Base-by-base conservation (phyloP, 371 early-diverging fungal species). In the Actinomortierella ambigua region DNA sequence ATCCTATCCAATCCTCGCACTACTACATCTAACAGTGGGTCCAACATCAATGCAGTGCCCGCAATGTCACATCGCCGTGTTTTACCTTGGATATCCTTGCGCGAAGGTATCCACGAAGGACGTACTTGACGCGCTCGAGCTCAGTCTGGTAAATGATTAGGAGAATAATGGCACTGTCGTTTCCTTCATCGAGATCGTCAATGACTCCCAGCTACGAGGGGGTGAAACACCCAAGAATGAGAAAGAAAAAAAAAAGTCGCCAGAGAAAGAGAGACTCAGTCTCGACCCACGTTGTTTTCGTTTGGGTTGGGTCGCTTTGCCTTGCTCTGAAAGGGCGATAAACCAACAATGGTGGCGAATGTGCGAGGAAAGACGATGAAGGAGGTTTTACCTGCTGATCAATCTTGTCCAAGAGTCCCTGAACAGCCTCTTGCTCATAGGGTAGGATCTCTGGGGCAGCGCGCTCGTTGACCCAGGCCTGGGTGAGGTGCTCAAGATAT, bases 391-490 rank as follows among this genome's bases (percentile, higher is more conserved):
- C 86, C 81, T 93, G 92, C 11, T 81, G 82, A 40, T 88, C 86
- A 2, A 89, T 64, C 61, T 81, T 70, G 24, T 89, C 85, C 50
- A 87, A 65, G 8, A 92, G 80, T n/a, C 81, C 79, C 28, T 81
- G 85, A 1, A 92, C 79, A 1, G 85, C 57, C 2, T 76, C 61
- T 17, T 69, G 76, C 63, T 88, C 78, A 65, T 88, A 94, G 1
- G 80, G 82, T 2, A 93, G 75, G 7, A 94, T 28, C 71, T 92
- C 93, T 11, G 94, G 93, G 18, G 92, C 82, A 50, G 79, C 82
- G n/a, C 91, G 87, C 65, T 94, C 94, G 75, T 92, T 87, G 48
- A 90, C 84, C 93, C 93, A 91, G 3, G 79, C 82, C 43, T 84
- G 80, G n/a, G 83, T 86, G 22, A 92, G 76, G n/a, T 76, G 61